These are phyloP conservation scores for Mycena leptocephala DNA, from an alignment of 768 basidiomycete genomes.

Conservation along the genomic window DNA sequence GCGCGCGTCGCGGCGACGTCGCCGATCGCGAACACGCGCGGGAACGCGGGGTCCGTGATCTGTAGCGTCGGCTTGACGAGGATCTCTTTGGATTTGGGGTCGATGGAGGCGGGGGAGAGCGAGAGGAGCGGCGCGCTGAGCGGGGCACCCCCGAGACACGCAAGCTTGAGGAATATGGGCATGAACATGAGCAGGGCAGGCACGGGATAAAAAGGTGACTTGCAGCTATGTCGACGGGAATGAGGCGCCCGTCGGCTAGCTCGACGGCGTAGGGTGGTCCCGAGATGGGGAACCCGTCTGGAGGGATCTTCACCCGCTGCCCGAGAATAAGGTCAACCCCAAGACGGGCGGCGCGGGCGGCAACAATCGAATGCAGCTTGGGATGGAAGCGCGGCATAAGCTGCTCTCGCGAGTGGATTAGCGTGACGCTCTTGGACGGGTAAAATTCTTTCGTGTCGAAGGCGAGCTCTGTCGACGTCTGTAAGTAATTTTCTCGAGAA, in stretches of 20 bases:
- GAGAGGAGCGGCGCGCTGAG: conserved; percentile 40
- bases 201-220: conserved; percentile 18
- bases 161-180: conserved; percentile 39
- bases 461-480: conserved; percentile 59
- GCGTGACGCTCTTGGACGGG: conserved; percentile 58
- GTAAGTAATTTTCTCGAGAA: not conserved
- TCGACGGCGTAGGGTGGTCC: conserved; percentile 44
- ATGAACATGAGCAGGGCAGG: not conserved
- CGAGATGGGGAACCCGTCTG: conserved; percentile 46
- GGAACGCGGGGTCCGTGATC: conserved; percentile 43
- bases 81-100: conserved; percentile 29
- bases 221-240: conserved; percentile 60
- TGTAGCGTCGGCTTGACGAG: conserved; percentile 44
- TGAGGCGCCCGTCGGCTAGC: conserved; percentile 53
- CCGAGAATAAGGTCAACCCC: conserved; percentile 57
- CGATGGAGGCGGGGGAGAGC: conserved; percentile 38
- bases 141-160: conserved; percentile 49
- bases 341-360: conserved; percentile 46
- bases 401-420: conserved; percentile 63
- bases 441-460: conserved; percentile 61
- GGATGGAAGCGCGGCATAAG: conserved; percentile 63
- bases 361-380: conserved; percentile 49
- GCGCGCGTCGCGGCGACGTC: conserved; percentile 66
- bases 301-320: conserved; percentile 50
- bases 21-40: conserved; percentile 62